Base-by-base conservation (phyloP, 805 yeast species). In the Suhomyces sp. region DNA sequence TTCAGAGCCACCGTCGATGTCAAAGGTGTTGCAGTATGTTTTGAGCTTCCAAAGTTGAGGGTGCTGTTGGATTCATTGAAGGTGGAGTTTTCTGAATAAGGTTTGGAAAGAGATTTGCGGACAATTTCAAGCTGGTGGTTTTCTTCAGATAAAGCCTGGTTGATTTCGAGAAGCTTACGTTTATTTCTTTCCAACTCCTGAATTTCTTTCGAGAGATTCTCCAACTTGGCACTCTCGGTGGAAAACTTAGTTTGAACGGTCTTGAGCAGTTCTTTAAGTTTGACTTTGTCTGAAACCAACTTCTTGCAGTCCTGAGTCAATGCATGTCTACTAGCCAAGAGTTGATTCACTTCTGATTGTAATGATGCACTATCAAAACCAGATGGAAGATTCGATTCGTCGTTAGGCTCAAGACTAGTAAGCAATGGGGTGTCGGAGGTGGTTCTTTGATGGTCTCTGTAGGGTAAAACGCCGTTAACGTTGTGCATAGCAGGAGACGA, bases 161-260 rank as follows among this genome's bases (percentile, higher is more conserved):
- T 71, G 26, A 58, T 57, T 17, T 68, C 71, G 42, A 55, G 24
- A 19, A 90, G 67, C 15, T 69, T 66, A 33, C 70, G 73, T 67
- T 80, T 85, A 46, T 79, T 78, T 0, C 60, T 54, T 29, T 70
- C 76, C 56, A 90, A 70, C 17, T 71, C 77, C 47, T 74, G 78
- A 12, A 87, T 74, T 40, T 87, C 90, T 44, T 70, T 72, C 19
- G 71, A 53, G 35, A 86, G 57, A 5, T 66, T 65, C 2, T 77
- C 73, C 56, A 79, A 82, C 1, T 74, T 69, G 1, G 73, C 63
- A 36, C 75, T 73, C 55, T 79, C 74, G 41, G 66, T 67, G 13
- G 68, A 63, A 10, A 84, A 59, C 54, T 76, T 79, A 36, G 66
- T 59, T 49, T 74, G 78, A 52, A 80, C 51, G n/a, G 69, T 62